Evolutionary conservation across 495 filamentous ascomycete species (phyloP).

Genomic region (Aspergillus hancockii): DNA sequence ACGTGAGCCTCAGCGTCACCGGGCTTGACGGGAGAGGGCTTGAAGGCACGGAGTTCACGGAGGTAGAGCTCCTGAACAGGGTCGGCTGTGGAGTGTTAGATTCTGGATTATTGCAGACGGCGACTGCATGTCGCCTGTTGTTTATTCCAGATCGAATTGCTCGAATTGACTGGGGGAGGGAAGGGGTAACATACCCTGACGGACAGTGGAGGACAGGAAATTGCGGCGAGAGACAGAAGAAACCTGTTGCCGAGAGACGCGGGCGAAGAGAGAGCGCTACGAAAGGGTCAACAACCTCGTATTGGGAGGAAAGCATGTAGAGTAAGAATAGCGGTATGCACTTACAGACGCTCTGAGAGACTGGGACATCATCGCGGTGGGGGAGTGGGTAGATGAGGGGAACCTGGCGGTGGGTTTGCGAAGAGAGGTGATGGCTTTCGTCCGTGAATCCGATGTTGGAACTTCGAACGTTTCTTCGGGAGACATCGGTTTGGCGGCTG

Average conservation of each 20-base stretch:
- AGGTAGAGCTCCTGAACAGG: conserved; percentile 97
- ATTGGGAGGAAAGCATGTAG: background rate
- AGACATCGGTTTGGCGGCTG: conserved; percentile 31
- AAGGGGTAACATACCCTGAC: conserved; percentile 38
- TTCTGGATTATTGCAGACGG: conserved; percentile 14
- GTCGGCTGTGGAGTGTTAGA: conserved; percentile 65
- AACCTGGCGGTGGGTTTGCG: conserved; percentile 27
- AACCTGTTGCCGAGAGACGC: conserved; percentile 69
- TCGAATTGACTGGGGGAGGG: conserved; percentile 1
- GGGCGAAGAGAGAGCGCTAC: conserved; percentile 80
- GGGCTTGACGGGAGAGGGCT: conserved; percentile 78
- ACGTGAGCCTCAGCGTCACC: conserved; percentile 87
- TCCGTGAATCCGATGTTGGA: conserved; percentile 39
- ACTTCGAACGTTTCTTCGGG: conserved; percentile 31
- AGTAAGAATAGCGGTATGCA: conserved; percentile 2
- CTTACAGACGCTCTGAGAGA: conserved; percentile 68
- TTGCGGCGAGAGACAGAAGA: conserved; percentile 68
- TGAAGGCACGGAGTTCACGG: conserved; percentile 89
- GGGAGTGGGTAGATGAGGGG: conserved; percentile 27
- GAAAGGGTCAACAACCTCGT: conserved; percentile 13
- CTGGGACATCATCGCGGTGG: conserved; percentile 65
- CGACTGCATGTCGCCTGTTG: conserved; percentile 3
- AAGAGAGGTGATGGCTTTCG: conserved; percentile 33
- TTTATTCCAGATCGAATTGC: conserved; percentile 7
- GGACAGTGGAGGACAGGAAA: conserved; percentile 64